Base-by-base conservation (phyloP, 2,329 filamentous ascomycete species). In the Calycina marina region DNA sequence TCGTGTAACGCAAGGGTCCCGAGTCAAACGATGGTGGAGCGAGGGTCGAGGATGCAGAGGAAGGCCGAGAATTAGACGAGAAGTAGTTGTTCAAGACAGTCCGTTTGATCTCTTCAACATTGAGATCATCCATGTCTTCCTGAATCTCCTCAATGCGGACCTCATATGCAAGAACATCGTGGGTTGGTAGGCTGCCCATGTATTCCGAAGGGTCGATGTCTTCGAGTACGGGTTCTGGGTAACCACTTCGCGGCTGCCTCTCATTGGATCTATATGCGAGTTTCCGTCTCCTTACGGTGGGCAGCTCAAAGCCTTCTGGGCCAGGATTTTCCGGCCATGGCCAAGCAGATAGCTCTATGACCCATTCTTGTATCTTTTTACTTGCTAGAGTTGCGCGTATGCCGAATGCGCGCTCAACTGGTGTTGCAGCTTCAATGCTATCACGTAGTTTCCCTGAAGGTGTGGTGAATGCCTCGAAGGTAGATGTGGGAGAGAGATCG, bases 51-150 rank as follows among this genome's bases (percentile, higher is more conserved):
- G 27, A 13, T 9, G 63, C 54, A 28, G 63, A 59, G 8, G 63
- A 63, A 8, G 60, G 62, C 25, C 68, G 62, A 36, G 69, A 74
- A 43, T 61, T 61, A 5, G 67, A 69, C 42, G 76, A 59, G 51
- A 79, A 76, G 59, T 93, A 81, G 47, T 81, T 81, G 54, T 78
- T 75, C 40, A 94, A 61, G 43, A 94, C 80, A 49, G 88, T 81
- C 27, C 69, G 72, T 59, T 98, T 96, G 51, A 98, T 75, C 41
- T 92, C 84, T 48, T 96, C 82, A 24, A 92, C 62, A 33, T 81
- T 71, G 31, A 90, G 60, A 24, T 69, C 65, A 35, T 80, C 71
- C 59, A 90, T 61, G 35, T 75, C 73, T 27, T 65, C 61, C 10
- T 62, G 65, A 37, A 96, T 92, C 41, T 80, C 70, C 32, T 81